phyloP scores from a whole-genome alignment of 139 green algal species.

The Tetraselmis striata region DNA sequence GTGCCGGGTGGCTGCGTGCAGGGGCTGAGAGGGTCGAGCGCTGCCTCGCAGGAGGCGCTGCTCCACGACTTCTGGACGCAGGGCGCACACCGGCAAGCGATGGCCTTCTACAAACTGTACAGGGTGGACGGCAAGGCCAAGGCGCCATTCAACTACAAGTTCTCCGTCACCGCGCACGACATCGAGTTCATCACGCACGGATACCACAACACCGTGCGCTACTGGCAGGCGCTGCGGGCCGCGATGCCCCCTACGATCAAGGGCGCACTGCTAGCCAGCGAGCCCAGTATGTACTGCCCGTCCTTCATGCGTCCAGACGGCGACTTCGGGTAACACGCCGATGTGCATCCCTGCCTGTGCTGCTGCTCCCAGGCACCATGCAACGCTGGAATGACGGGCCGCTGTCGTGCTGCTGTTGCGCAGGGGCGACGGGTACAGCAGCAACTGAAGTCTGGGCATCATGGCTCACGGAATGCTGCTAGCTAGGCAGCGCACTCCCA shows the following conservation, averaged over 20 bases:
- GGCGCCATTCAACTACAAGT: not conserved
- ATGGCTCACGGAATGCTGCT: no score
- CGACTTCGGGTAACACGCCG: no score
- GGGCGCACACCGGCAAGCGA: not conserved
- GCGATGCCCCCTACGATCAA: not conserved
- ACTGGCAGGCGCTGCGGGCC: not conserved
- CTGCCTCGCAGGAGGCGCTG: not conserved
- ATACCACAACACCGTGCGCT: not conserved
- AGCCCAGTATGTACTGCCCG: not conserved
- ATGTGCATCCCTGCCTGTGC: no score
- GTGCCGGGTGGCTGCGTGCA: no score
- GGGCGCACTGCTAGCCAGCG: not conserved
- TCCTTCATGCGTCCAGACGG: no score
- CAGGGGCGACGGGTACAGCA: no score
- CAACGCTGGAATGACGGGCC: no score
- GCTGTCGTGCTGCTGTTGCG: no score
- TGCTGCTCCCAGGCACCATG: no score
- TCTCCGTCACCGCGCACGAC: not conserved
- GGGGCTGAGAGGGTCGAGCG: not conserved
- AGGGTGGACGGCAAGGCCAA: not conserved
- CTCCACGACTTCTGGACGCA: not conserved
- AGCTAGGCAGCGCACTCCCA: no score
- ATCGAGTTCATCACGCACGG: not conserved
- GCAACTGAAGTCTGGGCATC: no score
- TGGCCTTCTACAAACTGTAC: not conserved